Evolutionary conservation across 495 filamentous ascomycete genomes (phyloP).

Genomic region (Astrocystis sublimbata): DNA sequence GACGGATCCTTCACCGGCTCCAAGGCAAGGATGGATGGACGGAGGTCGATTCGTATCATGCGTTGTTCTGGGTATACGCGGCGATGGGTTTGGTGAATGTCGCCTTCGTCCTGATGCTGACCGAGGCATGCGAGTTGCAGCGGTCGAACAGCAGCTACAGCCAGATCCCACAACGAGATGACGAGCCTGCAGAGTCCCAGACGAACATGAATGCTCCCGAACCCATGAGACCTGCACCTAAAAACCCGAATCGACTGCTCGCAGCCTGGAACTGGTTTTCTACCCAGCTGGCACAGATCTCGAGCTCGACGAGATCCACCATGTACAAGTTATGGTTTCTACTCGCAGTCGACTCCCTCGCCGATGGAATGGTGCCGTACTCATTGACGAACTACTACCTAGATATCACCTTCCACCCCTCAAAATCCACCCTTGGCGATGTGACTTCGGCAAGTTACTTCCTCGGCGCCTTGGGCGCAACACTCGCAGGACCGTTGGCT

Average conservation of each 20-base stretch:
- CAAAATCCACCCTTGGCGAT: slow-evolving; percentile 68
- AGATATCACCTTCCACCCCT: slow-evolving; percentile 69
- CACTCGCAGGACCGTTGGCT: slow-evolving; percentile 73
- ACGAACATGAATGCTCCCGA: slow-evolving; percentile 15
- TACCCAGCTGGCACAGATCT: slow-evolving; percentile 52
- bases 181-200: slow-evolving; percentile 6
- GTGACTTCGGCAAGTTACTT: slow-evolving; percentile 68
- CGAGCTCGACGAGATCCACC: slow-evolving; percentile 56
- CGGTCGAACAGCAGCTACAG: slow-evolving; percentile 33
- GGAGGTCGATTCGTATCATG: slow-evolving; percentile 61
- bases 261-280: slow-evolving; percentile 32
- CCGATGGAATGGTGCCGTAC: slow-evolving; percentile 73
- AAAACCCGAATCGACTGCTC: slow-evolving; percentile 23
- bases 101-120: slow-evolving; percentile 59
- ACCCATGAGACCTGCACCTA: slow-evolving; percentile 10
- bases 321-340: slow-evolving; percentile 73
- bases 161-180: slow-evolving; percentile 48
- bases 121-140: slow-evolving; percentile 59
- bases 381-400: slow-evolving; percentile 79
- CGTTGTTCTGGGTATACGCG: slow-evolving; percentile 71
- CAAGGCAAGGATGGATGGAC: slow-evolving; percentile 52
- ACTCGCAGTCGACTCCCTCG: slow-evolving; percentile 75
- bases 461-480: slow-evolving; percentile 65
- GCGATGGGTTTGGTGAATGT: slow-evolving; percentile 68
- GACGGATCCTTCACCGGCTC: slow-evolving; percentile 62